Percentiles rank a stretch among this genome's conserved stretches.
These are phyloP conservation scores for Xerocomus alliaceus DNA, from an alignment of 1,284 basidiomycete genomes.

Conservation along the genomic window DNA sequence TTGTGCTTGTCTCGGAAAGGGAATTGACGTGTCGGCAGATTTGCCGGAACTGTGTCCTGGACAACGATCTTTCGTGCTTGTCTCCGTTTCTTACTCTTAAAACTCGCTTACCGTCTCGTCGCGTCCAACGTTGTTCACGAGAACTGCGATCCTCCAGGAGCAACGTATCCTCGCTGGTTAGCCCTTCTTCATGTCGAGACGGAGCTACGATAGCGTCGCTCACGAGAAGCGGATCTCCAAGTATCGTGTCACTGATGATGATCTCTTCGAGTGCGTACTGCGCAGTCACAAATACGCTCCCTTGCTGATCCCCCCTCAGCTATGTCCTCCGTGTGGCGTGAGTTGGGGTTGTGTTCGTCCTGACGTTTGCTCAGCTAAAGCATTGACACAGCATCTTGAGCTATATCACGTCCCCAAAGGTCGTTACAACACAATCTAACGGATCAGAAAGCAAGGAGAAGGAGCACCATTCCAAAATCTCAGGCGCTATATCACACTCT, in stretches of 20 bases:
- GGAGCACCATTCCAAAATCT: conserved; percentile 66
- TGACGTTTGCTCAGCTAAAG: conserved; percentile 18
- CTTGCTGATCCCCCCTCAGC: conserved; percentile 48
- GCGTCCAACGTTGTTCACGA: not conserved
- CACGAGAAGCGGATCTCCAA: conserved; percentile 75
- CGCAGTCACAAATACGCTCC: conserved; percentile 4
- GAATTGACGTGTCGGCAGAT: not conserved
- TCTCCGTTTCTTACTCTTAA: not conserved
- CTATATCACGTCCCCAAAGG: conserved; percentile 73
- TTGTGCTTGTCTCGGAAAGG: conserved; percentile 28
- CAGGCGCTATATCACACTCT: conserved; percentile 73
- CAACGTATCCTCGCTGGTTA: conserved; percentile 7
- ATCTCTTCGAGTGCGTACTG: conserved; percentile 73
- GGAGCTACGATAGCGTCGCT: conserved; percentile 71
- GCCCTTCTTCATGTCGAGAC: conserved; percentile 57
- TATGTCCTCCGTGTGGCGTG: conserved; percentile 82
- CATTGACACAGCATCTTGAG: conserved; percentile 60
- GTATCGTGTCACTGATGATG: conserved; percentile 78
- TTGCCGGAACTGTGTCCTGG: not conserved
- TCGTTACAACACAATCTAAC: conserved; percentile 45
- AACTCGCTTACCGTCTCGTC: not conserved
- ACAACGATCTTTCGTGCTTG: conserved; percentile 5
- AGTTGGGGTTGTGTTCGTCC: conserved; percentile 40
- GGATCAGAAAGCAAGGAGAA: conserved; percentile 59
- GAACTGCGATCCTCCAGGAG: conserved; percentile 10